These are phyloP conservation scores for Sporothrix curviconia DNA, from an alignment of 2,329 filamentous ascomycete genomes.

Conservation along the genomic window DNA sequence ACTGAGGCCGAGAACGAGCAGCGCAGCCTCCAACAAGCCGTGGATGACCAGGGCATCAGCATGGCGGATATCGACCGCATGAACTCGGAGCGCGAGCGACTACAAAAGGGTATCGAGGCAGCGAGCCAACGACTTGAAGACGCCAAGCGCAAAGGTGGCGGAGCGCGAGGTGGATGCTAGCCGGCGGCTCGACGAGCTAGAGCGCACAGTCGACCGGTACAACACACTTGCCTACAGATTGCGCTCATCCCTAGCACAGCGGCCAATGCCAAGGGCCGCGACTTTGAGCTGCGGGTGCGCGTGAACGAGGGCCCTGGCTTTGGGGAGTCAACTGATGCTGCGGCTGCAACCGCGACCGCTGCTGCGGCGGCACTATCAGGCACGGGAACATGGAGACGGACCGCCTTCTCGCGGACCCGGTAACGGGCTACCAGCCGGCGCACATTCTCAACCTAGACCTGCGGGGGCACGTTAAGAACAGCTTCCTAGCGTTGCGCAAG, in stretches of 20 bases:
- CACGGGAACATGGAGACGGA: conserved; percentile 55
- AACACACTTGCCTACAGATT: conserved; percentile 91
- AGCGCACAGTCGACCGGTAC: conserved; percentile 81
- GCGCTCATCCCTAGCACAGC: conserved; percentile 81
- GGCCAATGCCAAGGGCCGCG: conserved; percentile 72
- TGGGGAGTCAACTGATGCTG: conserved; percentile 39
- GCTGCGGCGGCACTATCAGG: no score
- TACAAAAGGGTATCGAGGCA: conserved; percentile 81
- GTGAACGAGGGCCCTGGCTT: conserved; percentile 75
- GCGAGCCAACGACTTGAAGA: conserved; percentile 74
- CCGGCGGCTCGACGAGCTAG: conserved; percentile 82
- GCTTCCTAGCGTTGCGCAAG: conserved; percentile 71
- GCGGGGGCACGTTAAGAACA: conserved; percentile 71
- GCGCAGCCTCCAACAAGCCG: conserved; percentile 68
- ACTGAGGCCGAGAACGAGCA: conserved; percentile 78
- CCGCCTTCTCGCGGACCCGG: conserved; percentile 71
- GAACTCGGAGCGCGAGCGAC: conserved; percentile 86
- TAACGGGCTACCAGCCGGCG: conserved; percentile 81
- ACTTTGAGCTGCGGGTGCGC: conserved; percentile 81
- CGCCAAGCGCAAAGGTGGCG: conserved; percentile 68
- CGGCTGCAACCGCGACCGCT: not conserved
- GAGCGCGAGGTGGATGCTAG: conserved; percentile 88
- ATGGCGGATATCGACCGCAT: conserved; percentile 99
- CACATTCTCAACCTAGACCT: conserved; percentile 87
- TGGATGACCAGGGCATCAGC: conserved; percentile 89